phyloP scores from a whole-genome alignment of 1,284 basidiomycete species.

The Volvariella surrecta region DNA sequence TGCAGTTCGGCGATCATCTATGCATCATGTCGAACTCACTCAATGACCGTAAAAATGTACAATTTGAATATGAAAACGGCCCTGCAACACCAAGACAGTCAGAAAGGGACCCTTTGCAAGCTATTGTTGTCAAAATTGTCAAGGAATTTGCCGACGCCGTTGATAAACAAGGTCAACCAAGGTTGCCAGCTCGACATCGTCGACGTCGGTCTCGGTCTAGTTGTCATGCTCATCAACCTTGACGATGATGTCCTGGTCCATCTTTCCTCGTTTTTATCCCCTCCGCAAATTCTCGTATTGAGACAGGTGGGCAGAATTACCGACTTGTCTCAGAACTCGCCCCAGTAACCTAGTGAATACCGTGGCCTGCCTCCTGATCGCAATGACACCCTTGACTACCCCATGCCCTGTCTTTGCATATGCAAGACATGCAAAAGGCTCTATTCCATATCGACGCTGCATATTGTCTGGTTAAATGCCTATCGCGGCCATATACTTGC shows the following conservation, averaged over 20 bases:
- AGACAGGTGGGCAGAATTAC: neutral
- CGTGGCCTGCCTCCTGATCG: neutral
- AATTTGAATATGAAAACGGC: no score
- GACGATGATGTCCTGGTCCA: neutral
- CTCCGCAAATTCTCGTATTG: neutral
- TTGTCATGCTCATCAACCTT: neutral
- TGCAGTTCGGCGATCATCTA: no score
- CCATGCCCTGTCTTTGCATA: neutral
- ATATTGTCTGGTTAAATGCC: conserved; percentile 47
- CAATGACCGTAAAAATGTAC: no score
- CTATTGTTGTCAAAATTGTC: no score
- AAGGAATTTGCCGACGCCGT: no score
- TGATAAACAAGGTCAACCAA: no score
- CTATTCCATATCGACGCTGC: conserved; percentile 29
- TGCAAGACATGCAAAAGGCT: conserved; percentile 43
- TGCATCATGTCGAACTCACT: no score
- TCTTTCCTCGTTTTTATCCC: neutral
- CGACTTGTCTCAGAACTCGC: no score
- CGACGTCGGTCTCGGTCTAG: neutral
- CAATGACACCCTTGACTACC: neutral
- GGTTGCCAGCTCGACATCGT: neutral
- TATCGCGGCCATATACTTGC: conserved; percentile 32
- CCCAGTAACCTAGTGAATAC: neutral
- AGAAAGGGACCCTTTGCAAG: no score
- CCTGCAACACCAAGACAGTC: no score